phyloP scores from a whole-genome alignment of 495 filamentous ascomycete genomes.

The Stereocaulon alpinum region DNA sequence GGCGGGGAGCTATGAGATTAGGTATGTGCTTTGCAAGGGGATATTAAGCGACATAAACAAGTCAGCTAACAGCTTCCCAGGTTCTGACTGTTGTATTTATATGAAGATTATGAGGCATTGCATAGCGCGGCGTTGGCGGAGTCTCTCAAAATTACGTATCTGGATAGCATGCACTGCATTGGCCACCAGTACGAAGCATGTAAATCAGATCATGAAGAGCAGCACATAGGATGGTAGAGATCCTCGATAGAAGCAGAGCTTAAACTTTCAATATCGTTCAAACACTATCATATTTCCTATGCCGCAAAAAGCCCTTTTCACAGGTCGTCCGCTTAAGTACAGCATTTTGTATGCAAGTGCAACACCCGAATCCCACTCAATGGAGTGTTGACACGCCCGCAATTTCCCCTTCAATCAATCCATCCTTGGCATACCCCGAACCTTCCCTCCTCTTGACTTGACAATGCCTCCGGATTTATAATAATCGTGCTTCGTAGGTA shows the following conservation, averaged over 20 bases:
- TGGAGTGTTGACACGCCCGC: slow-evolving; percentile 7
- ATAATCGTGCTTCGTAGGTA: neutral
- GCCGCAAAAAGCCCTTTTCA: slow-evolving; percentile 2
- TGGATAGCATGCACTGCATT: neutral
- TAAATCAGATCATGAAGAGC: neutral
- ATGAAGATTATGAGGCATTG: neutral
- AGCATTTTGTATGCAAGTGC: slow-evolving; percentile 12
- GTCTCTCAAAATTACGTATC: neutral
- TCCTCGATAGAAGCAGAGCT: neutral
- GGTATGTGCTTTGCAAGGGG: slow-evolving; percentile 26
- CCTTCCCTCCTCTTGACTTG: neutral
- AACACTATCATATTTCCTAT: neutral
- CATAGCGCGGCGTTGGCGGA: slow-evolving; percentile 21
- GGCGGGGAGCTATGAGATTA: slow-evolving; percentile 54
- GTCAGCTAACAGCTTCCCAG: neutral
- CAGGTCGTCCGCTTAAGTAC: slow-evolving; percentile 1
- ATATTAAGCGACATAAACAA: neutral
- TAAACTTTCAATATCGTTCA: slow-evolving; percentile 2
- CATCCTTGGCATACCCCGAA: slow-evolving; percentile 5
- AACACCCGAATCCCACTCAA: slow-evolving; percentile 11
- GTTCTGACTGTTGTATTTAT: slow-evolving; percentile 9
- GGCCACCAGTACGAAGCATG: neutral
- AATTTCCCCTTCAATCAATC: neutral
- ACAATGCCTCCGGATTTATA: slow-evolving; percentile 1
- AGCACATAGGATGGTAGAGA: neutral